Evolutionary conservation across 352 stramenopile genomes (phyloP), one percentile per base, ranked within the genome.

Genomic region (Globisporangium splendens): DNA sequence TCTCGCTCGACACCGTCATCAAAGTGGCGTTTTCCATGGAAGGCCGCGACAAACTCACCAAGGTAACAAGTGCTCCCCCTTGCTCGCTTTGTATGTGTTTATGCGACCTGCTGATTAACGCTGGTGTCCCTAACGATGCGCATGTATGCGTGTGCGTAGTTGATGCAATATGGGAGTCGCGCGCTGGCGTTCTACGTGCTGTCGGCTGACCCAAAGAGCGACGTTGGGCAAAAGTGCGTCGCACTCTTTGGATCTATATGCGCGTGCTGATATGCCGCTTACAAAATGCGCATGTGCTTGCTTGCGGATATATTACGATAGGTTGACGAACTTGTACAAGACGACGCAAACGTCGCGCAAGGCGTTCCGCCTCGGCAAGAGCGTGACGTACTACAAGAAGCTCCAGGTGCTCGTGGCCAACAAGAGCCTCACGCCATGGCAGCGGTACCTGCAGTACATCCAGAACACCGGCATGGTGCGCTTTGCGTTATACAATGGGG

Each of bases 1-100:
- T 89, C 15, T 86, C 79, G n/a, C 46, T 90, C 17, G 77, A 91
- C 68, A 68, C 70, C 31, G 72, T 74, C 54, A 68, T 83, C 14
- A 74, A 88, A 56, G 69, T 93, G 15, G 80, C 78, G 42, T 93
- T 89, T 66, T 83, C 71, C 61, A 71, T 95, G 21, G 86, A 95
- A 52, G 86, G 86, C 28, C 78, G 86, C 57, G 86, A 95, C 66
- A 95, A 95, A 64, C 75, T 95, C 65, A 89, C 83, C 66, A 95
- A 95, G 72, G 74, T 93, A n/a, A n/a, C n/a, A n/a, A n/a, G 54
- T n/a, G 24, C 5, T 6, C 2, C 35, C 42, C 10, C 18, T 39
- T 28, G 41, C 24, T 33, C n/a, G n/a, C n/a, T n/a, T n/a, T n/a
- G n/a, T n/a, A n/a, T n/a, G n/a, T n/a, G n/a, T n/a, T n/a, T n/a